Percentiles rank a stretch among this genome's conserved stretches.
phyloP scores from a whole-genome alignment of 306 rosid species.

The Fragaria iinumae region DNA sequence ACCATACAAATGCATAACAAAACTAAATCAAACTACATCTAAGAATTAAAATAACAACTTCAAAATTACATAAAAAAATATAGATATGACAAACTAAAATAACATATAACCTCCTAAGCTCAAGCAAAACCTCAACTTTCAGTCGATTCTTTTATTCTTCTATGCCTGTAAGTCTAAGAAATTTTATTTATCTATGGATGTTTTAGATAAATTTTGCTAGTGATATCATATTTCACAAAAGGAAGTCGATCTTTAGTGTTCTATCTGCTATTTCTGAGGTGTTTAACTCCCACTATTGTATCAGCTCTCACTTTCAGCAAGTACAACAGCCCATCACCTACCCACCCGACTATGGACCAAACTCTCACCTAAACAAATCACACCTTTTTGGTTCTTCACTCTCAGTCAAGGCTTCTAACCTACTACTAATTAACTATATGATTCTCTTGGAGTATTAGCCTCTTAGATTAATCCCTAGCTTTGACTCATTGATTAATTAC shows the following conservation, averaged over 20 bases:
- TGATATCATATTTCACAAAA: too few relatives aligned
- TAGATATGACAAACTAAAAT: too few relatives aligned
- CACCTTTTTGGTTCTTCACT: neutral
- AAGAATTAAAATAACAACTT: too few relatives aligned
- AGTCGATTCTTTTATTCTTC: neutral
- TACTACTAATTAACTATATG: neutral
- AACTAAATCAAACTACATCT: too few relatives aligned
- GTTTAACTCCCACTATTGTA: neutral
- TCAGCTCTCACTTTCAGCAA: neutral
- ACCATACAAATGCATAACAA: too few relatives aligned
- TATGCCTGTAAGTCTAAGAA: neutral
- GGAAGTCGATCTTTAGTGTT: neutral
- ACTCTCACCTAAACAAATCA: slow-evolving; percentile 8
- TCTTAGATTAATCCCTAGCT: neutral
- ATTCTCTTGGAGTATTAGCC: neutral
- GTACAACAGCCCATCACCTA: slow-evolving; percentile 1
- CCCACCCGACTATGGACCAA: slow-evolving; percentile 4
- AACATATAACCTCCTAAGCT: too few relatives aligned
- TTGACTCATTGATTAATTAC: neutral
- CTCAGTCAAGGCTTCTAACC: slow-evolving; percentile 9
- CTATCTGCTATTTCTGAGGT: neutral
- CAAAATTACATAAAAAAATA: too few relatives aligned
- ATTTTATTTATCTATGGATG: neutral
- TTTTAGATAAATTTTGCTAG: too few relatives aligned
- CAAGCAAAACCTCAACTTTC: too few relatives aligned